Percentiles rank a stretch among this genome's conserved stretches.
These are phyloP conservation scores for Paramyrothecium sp. DNA, from an alignment of 2,329 filamentous ascomycete genomes.

Conservation along the genomic window DNA sequence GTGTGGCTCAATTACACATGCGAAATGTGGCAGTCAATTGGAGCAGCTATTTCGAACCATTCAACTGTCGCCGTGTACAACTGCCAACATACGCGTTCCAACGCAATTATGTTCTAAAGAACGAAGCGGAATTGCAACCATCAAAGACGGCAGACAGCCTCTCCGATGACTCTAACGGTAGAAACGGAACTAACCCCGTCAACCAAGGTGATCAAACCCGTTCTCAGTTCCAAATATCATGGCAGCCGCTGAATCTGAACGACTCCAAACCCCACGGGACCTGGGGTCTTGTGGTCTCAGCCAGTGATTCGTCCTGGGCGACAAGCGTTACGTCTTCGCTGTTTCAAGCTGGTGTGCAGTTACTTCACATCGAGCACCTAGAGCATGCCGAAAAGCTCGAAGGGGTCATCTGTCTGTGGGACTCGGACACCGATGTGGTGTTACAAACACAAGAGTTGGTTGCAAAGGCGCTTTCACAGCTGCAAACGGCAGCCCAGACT, in stretches of 20 bases:
- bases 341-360: background rate
- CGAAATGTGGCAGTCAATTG: constrained; percentile 24
- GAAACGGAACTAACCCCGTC: background rate
- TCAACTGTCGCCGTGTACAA: constrained; percentile 20
- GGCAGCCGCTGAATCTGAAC: background rate
- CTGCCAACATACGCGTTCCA: constrained; percentile 30
- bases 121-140: background rate
- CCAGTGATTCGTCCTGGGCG: constrained; percentile 1
- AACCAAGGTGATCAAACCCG: background rate
- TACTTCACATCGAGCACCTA: constrained; percentile 5
- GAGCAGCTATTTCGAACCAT: constrained; percentile 24
- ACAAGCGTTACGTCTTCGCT: background rate
- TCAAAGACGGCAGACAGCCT: no score
- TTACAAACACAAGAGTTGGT: background rate
- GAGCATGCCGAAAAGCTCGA: constrained; percentile 4
- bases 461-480: constrained; percentile 4
- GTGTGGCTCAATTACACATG: constrained; percentile 20
- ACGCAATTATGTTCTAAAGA: constrained; percentile 5
- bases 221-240: background rate
- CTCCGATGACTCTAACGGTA: background rate
- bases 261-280: background rate
- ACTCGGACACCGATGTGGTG: constrained; percentile 2
- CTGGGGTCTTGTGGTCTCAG: constrained; percentile 5
- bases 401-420: constrained; percentile 10
- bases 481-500: constrained; percentile 3